Base-by-base conservation (phyloP, 2,329 filamentous ascomycete genomes). In the Epichloe uncinata region DNA sequence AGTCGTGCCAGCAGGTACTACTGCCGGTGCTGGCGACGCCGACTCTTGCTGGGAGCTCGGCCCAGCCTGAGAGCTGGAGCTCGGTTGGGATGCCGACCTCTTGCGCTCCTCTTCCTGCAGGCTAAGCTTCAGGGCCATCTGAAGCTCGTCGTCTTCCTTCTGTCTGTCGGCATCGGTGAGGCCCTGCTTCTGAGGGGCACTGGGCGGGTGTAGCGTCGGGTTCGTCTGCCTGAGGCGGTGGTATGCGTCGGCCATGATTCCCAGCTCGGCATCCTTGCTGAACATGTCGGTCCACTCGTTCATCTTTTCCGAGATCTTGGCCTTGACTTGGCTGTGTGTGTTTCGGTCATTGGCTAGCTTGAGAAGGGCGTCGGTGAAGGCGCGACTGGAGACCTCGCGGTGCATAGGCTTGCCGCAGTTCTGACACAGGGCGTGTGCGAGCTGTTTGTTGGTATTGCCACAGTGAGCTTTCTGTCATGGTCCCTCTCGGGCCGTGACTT, bases 211-310 rank as follows among this genome's bases (percentile, higher is more conserved):
- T 49, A 98, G 71, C 56, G 87, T 91, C 3, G 93, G 93, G 69
- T 98, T 91, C 78, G 67, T 69, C 66, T 73, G 72, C 73, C 95
- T 94, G 55, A 97, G 73, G 64, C 85, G 87, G 70, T 83, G 83
- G 67, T 91, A 97, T 52, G 91, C 90, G 62, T 95, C 87, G 65
- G 90, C 85, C 93, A 98, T 98, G 64, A 98, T 95, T 16, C 93
- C 93, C 53, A 98, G 78, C 63, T 96, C 91, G 11, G 89, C 79
- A 63, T 96, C 88, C 53, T 78, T 82, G 60, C 80, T 79, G 65
- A 97, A 97, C 87, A 96, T 95, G 61, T 93, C 87, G 51, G 85
- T 82, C 93, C 93, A 98, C 56, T 91, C 87, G 65, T 86, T 84
- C 88, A 97, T 97, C 57, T 90, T 82, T 73, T 97, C 91, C 52